Conservation (phyloP, 2,329 filamentous ascomycete species). For the Nemania serpens region DNA sequence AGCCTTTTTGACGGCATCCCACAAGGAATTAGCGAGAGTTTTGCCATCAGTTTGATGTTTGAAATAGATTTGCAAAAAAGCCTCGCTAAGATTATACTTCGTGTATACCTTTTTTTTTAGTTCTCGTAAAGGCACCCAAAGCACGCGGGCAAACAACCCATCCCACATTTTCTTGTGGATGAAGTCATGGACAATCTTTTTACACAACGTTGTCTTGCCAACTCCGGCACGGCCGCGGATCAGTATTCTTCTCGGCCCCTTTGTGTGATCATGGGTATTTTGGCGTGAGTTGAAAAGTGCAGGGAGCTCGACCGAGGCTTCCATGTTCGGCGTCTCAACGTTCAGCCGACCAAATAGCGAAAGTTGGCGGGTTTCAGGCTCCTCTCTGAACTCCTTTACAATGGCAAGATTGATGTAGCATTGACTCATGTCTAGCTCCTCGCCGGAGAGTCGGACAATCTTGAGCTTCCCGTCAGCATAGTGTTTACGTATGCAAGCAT, state of each 20-base stretch:
- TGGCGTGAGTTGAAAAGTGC: neutral
- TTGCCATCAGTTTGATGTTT: neutral
- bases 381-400: neutral
- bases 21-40: neutral
- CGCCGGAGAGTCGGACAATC: slow-evolving; percentile 13
- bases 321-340: neutral
- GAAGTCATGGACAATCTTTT: slow-evolving; percentile 14
- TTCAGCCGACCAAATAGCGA: neutral
- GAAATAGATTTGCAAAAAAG: neutral
- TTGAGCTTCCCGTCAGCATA: slow-evolving; percentile 1
- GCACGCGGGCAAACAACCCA: neutral
- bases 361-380: neutral
- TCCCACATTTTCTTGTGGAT: neutral
- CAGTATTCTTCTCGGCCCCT: slow-evolving; percentile 3
- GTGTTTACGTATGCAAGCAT: neutral
- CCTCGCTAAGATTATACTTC: neutral
- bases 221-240: slow-evolving; percentile 11
- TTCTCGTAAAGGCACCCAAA: slow-evolving; percentile 15
- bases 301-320: neutral
- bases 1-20: neutral
- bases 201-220: slow-evolving; percentile 10
- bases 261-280: neutral
- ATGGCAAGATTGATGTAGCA: slow-evolving; percentile 20
- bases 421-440: neutral
- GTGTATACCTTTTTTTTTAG: slow-evolving; percentile 34